Percentiles rank a stretch among this genome's conserved stretches.
These are phyloP conservation scores for Nitzschia inconspicua DNA, from an alignment of 108 stramenopile species.

Conservation along the genomic window DNA sequence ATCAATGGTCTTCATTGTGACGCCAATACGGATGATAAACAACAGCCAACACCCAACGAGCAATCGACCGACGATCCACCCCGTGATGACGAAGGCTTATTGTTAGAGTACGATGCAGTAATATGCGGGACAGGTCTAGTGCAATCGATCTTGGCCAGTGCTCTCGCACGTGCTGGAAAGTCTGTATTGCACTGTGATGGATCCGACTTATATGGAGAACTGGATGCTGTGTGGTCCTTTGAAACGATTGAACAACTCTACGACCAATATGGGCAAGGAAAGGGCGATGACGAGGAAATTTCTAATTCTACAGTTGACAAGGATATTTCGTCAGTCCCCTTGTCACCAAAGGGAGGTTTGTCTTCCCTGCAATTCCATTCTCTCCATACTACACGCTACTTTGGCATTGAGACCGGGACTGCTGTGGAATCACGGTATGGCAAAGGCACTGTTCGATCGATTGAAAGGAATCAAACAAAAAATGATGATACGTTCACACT, in stretches of 20 bases:
- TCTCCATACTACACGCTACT: background rate
- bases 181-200: constrained; percentile 78
- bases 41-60: no score
- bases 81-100: constrained; percentile 42
- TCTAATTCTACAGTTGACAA: background rate
- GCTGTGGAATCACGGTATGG: constrained; percentile 38
- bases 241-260: constrained; percentile 29
- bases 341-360: constrained; percentile 15
- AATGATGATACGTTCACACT: constrained; percentile 3
- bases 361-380: constrained; percentile 6
- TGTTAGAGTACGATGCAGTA: constrained; percentile 62
- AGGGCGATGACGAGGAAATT: background rate
- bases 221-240: constrained; percentile 66
- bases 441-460: constrained; percentile 17
- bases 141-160: constrained; percentile 74
- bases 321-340: background rate
- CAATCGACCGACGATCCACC: no score
- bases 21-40: no score
- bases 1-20: no score
- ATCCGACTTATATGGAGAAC: constrained; percentile 71
- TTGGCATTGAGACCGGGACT: constrained; percentile 22
- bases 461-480: background rate
- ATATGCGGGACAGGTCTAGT: constrained; percentile 75
- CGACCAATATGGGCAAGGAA: constrained; percentile 8
- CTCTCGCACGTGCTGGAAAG: constrained; percentile 69